Evolutionary conservation across 2,329 filamentous ascomycete species (phyloP).

Genomic region (Colletotrichum gigasporum): DNA sequence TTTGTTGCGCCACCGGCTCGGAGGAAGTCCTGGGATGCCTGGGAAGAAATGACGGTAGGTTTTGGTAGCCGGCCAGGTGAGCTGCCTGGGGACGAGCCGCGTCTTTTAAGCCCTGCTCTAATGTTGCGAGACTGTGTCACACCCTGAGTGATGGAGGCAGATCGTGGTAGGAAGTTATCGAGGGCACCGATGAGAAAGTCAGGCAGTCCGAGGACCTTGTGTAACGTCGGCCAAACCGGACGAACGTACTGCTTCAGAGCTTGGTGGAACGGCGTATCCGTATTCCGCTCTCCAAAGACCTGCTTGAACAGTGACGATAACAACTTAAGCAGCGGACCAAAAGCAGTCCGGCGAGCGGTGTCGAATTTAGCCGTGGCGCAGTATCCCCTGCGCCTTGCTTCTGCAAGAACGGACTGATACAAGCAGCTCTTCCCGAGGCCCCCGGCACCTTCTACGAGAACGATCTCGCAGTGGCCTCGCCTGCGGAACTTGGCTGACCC

Average conservation of each 20-base stretch:
- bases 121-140: slow-evolving; percentile 41
- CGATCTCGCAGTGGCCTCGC: slow-evolving; percentile 70
- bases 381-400: slow-evolving; percentile 69
- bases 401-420: slow-evolving; percentile 69
- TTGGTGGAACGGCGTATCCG: slow-evolving; percentile 71
- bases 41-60: slow-evolving; percentile 51
- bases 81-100: slow-evolving; percentile 59
- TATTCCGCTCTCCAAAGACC: slow-evolving; percentile 73
- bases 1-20: slow-evolving; percentile 67
- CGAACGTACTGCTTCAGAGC: slow-evolving; percentile 69
- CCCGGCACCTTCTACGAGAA: slow-evolving; percentile 68
- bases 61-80: slow-evolving; percentile 46
- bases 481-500: slow-evolving; percentile 67
- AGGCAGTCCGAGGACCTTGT: slow-evolving; percentile 68
- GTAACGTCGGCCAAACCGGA: slow-evolving; percentile 72
- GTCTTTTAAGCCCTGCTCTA: slow-evolving; percentile 48
- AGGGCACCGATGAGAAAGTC: slow-evolving; percentile 73
- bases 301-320: slow-evolving; percentile 74
- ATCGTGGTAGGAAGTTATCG: slow-evolving; percentile 47
- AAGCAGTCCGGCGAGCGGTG: slow-evolving; percentile 66
- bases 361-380: slow-evolving; percentile 75
- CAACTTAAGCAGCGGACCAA: slow-evolving; percentile 71
- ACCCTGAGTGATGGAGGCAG: slow-evolving; percentile 48
- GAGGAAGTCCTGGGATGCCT: slow-evolving; percentile 68
- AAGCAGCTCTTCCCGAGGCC: slow-evolving; percentile 74